Evolutionary conservation across 257 asterid genomes (phyloP).

Genomic region (Primulina huaijiensis): DNA sequence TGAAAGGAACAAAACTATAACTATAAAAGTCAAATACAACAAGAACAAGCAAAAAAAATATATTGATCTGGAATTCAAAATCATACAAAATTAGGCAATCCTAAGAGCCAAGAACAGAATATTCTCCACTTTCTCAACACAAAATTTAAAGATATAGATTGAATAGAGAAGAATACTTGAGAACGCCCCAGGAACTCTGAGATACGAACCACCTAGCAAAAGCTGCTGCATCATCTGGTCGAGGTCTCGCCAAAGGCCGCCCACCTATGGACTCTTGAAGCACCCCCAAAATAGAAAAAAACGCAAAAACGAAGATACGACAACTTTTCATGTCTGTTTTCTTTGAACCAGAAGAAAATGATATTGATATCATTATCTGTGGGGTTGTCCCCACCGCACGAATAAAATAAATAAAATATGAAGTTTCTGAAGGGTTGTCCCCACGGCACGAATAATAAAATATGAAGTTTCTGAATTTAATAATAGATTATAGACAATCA

Average conservation of each 20-base stretch:
- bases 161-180: slow-evolving; percentile 35
- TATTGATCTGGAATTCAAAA: background rate
- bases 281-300: slow-evolving; percentile 24
- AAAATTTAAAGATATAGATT: background rate
- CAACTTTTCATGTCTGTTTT: slow-evolving; percentile 25
- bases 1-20: background rate
- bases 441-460: too few relatives aligned
- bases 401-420: too few relatives aligned
- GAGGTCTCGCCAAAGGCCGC: slow-evolving; percentile 53
- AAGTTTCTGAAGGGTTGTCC: too few relatives aligned
- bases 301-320: slow-evolving; percentile 25
- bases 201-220: slow-evolving; percentile 93
- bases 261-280: slow-evolving; percentile 41
- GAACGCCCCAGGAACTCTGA: slow-evolving; percentile 85
- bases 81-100: background rate
- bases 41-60: background rate
- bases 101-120: background rate
- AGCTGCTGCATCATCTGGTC: slow-evolving; percentile 53
- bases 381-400: too few relatives aligned
- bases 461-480: too few relatives aligned
- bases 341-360: background rate
- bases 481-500: too few relatives aligned
- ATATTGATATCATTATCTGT: background rate
- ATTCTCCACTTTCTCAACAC: background rate
- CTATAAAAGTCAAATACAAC: background rate